A percentile compares a stretch with the other conserved stretches of the same genome.
These are phyloP conservation scores for Lachancea fermentati DNA, from an alignment of 805 yeast species.

Conservation along the genomic window DNA sequence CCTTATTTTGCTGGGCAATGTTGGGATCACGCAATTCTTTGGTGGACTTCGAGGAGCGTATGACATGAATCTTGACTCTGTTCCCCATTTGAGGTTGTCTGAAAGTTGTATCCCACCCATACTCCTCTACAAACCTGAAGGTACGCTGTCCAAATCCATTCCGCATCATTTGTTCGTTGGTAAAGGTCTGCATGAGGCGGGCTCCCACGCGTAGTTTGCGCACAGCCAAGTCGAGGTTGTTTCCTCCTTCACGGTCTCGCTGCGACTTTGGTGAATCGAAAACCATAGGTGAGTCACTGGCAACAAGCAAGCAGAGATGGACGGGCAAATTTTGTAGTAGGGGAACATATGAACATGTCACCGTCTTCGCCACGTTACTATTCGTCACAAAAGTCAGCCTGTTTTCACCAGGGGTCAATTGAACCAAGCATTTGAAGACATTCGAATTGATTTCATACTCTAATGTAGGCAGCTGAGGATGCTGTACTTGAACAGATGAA, in stretches of 20 bases:
- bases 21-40: slow-evolving; percentile 72
- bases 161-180: slow-evolving; percentile 81
- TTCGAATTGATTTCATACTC: slow-evolving; percentile 63
- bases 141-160: slow-evolving; percentile 74
- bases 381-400: slow-evolving; percentile 44
- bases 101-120: slow-evolving; percentile 47
- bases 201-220: slow-evolving; percentile 75
- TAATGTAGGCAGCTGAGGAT: slow-evolving; percentile 52
- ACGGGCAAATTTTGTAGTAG: slow-evolving; percentile 63
- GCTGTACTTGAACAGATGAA: slow-evolving; percentile 40
- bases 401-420: slow-evolving; percentile 67
- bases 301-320: slow-evolving; percentile 74
- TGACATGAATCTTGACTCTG: slow-evolving; percentile 72
- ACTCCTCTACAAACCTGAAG: slow-evolving; percentile 70
- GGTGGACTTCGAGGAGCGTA: slow-evolving; percentile 60
- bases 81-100: slow-evolving; percentile 39
- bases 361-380: slow-evolving; percentile 30
- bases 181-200: slow-evolving; percentile 84
- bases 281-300: slow-evolving; percentile 61
- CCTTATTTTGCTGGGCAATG: slow-evolving; percentile 77
- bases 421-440: slow-evolving; percentile 69
- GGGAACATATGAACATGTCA: slow-evolving; percentile 48
- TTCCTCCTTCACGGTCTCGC: slow-evolving; percentile 47
- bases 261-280: slow-evolving; percentile 62
- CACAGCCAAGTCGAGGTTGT: slow-evolving; percentile 64